A percentile compares a stretch with the other conserved stretches of the same genome.
Conservation (phyloP, 495 filamentous ascomycete genomes). For the Polyplosphaeria fusca region DNA sequence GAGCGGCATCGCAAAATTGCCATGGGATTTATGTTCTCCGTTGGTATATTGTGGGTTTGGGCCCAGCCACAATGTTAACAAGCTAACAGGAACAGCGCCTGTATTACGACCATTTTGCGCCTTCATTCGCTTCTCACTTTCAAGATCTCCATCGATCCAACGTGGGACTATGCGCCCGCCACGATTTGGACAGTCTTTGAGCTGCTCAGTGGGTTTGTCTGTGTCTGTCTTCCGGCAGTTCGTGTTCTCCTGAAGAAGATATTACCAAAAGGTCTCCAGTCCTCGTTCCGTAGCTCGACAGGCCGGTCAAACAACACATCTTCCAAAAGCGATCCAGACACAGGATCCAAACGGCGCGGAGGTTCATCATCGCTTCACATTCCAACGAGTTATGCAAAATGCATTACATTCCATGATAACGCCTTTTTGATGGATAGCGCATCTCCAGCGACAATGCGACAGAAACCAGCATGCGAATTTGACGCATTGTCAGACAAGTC, state of each 20-base stretch:
- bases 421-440: too few relatives aligned
- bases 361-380: too few relatives aligned
- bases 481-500: too few relatives aligned
- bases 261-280: neutral
- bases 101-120: slow-evolving; percentile 16
- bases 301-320: neutral
- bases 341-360: too few relatives aligned
- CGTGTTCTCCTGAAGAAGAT: slow-evolving; percentile 1
- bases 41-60: slow-evolving; percentile 14
- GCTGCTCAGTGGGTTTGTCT: slow-evolving; percentile 13
- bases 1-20: slow-evolving; percentile 8
- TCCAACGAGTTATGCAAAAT: too few relatives aligned
- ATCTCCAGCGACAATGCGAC: too few relatives aligned
- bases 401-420: too few relatives aligned
- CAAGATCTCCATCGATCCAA: slow-evolving; percentile 14
- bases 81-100: slow-evolving; percentile 8
- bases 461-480: too few relatives aligned
- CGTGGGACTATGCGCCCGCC: slow-evolving; percentile 19
- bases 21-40: slow-evolving; percentile 15
- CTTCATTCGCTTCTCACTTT: slow-evolving; percentile 12
- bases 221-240: slow-evolving; percentile 9
- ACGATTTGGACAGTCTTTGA: slow-evolving; percentile 17
- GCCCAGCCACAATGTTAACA: too few relatives aligned
- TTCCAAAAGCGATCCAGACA: too few relatives aligned
- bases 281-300: neutral